Evolutionary conservation across 140 eudicot genomes (phyloP), one percentile per base, ranked within the genome.

Genomic region (Ambrosia hybrid): DNA sequence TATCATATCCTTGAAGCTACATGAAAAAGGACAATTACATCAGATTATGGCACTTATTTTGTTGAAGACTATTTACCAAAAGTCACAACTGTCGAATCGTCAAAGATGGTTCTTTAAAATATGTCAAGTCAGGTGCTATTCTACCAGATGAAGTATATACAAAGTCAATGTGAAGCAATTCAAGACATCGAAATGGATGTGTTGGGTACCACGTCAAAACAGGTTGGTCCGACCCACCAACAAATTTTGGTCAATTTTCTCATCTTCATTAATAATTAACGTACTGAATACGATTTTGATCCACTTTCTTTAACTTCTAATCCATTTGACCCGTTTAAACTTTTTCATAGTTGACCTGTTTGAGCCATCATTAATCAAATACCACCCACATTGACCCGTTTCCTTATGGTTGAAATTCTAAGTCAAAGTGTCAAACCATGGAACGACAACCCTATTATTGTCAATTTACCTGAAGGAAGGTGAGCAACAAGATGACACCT

Each of bases 1-100:
- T 87, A 74, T 92, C 90, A 17, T 92, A 89, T 71, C 98, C 98
- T 85, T 89, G 98, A 73, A 92, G 83, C 98, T 92, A 75, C 85
- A 83, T n/a, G 6, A 11, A 60, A 71, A 39, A 21, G 62, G n/a
- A 5, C 9, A 68, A 39, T 41, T 21, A 21, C 26, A 21, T 21
- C 9, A 11, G 55, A 39, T 70, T 55, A 55, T 17, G 13, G 9
- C 9, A 70, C 48, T 43, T 43, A 43, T 43, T 37, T 70, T 9
- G 8, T 39, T 6, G 2, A 52, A 4, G 48, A 16, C 60, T 30
- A 51, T 51, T 30, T 12, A 48, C 57, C 26, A 53, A 9, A 51
- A 30, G 9, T 66, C 4, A 21, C 17, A 3, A 14, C 15, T 38
- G 41, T 53, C 12, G 30, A 45, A 41, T 61, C 2, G 38, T 61